These are phyloP conservation scores for Mycena vitilis DNA, from an alignment of 768 basidiomycete species.

Conservation along the genomic window DNA sequence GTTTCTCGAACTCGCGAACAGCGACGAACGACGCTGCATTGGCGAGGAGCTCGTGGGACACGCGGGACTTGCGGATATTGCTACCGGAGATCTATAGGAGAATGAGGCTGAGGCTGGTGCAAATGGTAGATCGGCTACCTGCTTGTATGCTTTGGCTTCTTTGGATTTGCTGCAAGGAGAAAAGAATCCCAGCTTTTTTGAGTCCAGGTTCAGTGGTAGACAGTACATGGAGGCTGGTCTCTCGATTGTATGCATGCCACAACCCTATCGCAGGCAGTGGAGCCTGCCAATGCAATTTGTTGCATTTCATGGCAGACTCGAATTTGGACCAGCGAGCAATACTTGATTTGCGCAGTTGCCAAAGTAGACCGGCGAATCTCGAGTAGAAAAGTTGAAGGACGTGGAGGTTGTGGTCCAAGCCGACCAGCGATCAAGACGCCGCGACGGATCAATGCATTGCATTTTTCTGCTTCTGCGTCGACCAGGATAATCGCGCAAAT, in stretches of 20 bases:
- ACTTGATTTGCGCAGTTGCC: too few relatives aligned
- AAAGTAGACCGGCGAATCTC: too few relatives aligned
- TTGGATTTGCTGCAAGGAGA: slow-evolving; percentile 24
- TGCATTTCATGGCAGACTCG: too few relatives aligned
- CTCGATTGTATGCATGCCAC: too few relatives aligned
- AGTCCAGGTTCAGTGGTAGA: background rate
- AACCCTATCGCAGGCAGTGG: too few relatives aligned
- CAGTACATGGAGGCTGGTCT: too few relatives aligned
- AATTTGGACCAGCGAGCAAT: too few relatives aligned
- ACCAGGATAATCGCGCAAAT: too few relatives aligned
- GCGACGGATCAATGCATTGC: too few relatives aligned
- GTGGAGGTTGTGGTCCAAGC: too few relatives aligned
- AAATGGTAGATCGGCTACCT: slow-evolving; percentile 12
- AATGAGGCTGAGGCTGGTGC: slow-evolving; percentile 27
- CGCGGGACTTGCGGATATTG: slow-evolving; percentile 57
- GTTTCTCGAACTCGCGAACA: slow-evolving; percentile 41
- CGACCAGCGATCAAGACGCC: background rate
- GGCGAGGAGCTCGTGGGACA: slow-evolving; percentile 66
- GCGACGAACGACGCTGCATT: slow-evolving; percentile 61
- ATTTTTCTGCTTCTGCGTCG: background rate
- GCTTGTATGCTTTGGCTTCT: slow-evolving; percentile 39
- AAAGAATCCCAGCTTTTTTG: slow-evolving; percentile 38
- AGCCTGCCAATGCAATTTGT: too few relatives aligned
- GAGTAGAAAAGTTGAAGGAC: too few relatives aligned
- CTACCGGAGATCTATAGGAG: slow-evolving; percentile 37